Conservation (phyloP, 768 basidiomycete species). For the Phallus indusiatus region DNA sequence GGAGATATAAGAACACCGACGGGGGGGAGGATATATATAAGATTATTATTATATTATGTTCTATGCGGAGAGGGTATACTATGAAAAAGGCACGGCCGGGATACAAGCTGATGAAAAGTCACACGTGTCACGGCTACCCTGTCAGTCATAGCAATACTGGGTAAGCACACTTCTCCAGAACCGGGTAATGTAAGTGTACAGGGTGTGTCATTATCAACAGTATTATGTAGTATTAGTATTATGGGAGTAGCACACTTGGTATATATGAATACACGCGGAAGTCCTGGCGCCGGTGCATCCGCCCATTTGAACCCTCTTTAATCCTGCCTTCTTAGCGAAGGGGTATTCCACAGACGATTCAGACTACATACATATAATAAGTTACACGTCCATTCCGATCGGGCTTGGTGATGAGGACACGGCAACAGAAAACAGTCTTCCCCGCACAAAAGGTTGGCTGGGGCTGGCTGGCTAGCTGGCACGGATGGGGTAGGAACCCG, state of each 20-base stretch:
- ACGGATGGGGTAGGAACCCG: background rate
- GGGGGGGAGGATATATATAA: too few relatives aligned
- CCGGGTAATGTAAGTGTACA: background rate
- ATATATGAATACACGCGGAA: background rate
- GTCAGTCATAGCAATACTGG: background rate
- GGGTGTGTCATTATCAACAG: background rate
- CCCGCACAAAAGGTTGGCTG: too few relatives aligned
- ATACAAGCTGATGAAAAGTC: background rate
- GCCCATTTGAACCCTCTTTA: background rate
- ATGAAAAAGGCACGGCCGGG: background rate
- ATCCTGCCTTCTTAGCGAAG: background rate
- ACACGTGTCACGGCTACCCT: background rate
- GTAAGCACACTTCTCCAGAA: background rate
- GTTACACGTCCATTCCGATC: too few relatives aligned
- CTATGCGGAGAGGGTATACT: background rate
- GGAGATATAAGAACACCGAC: background rate
- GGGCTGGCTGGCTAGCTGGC: too few relatives aligned
- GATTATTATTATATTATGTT: background rate
- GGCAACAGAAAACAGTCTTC: too few relatives aligned
- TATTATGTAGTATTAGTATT: too few relatives aligned
- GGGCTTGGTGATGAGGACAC: too few relatives aligned
- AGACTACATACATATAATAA: too few relatives aligned
- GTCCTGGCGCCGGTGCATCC: background rate
- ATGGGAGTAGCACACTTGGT: too few relatives aligned
- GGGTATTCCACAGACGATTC: too few relatives aligned